Evolutionary conservation across 768 basidiomycete genomes (phyloP).

Genomic region (Hericium alpestre): DNA sequence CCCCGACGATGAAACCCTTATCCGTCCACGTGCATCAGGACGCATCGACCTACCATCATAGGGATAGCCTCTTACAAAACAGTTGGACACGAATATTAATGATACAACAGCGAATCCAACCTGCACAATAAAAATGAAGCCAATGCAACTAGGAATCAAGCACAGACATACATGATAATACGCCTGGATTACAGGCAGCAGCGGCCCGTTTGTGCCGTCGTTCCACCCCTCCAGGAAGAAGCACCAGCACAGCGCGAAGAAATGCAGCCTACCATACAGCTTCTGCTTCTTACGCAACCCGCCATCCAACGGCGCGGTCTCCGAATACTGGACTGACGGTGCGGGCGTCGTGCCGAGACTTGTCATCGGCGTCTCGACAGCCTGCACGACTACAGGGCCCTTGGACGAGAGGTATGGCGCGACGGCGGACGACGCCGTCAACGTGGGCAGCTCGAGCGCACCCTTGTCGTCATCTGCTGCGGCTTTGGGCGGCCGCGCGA

Average conservation of each 20-base stretch:
- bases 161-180: constrained; percentile 6
- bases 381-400: background rate
- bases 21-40: background rate
- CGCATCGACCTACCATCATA: background rate
- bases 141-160: background rate
- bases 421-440: background rate
- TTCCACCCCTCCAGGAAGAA: constrained; percentile 9
- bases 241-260: constrained; percentile 4
- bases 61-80: constrained; percentile 3
- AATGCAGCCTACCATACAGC: background rate
- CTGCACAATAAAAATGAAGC: background rate
- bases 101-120: constrained; percentile 11
- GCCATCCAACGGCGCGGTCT: background rate
- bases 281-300: background rate
- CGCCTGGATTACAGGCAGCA: constrained; percentile 10
- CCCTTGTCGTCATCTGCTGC: background rate
- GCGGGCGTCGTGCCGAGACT: background rate
- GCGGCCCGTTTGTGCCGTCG: constrained; percentile 5
- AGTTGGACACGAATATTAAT: constrained; percentile 10
- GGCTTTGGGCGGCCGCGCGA: background rate
- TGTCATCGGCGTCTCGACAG: background rate
- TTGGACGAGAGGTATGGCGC: background rate
- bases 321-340: background rate
- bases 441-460: background rate
- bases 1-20: constrained; percentile 33